phyloP scores from a whole-genome alignment of 805 yeast species.

The Candida silvicultrix region DNA sequence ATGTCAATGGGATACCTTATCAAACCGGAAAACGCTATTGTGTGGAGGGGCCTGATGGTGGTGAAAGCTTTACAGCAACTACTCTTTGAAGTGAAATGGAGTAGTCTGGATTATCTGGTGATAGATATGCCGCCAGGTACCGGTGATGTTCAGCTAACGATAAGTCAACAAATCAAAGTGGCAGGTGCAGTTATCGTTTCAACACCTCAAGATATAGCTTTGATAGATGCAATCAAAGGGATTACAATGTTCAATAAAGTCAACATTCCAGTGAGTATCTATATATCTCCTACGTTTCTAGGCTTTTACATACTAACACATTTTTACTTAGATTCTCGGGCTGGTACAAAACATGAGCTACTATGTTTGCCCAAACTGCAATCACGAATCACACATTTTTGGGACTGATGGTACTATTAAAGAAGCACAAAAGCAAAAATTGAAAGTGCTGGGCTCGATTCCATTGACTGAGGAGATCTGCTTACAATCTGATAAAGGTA shows the following conservation, averaged over 20 bases:
- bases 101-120: conserved; percentile 56
- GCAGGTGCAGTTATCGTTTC: conserved; percentile 80
- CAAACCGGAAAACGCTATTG: conserved; percentile 59
- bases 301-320: neutral
- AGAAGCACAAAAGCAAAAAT: conserved; percentile 40
- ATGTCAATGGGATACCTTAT: conserved; percentile 90
- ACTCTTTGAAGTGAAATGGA: conserved; percentile 80
- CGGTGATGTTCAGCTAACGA: conserved; percentile 78
- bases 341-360: conserved; percentile 80
- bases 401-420: conserved; percentile 51
- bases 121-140: conserved; percentile 92
- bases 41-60: conserved; percentile 84
- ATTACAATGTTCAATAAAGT: conserved; percentile 72
- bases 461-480: conserved; percentile 64
- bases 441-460: conserved; percentile 55
- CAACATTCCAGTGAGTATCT: conserved; percentile 40
- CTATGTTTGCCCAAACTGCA: conserved; percentile 69
- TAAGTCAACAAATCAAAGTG: conserved; percentile 70
- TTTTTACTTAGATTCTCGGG: conserved; percentile 41
- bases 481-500: conserved; percentile 54
- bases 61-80: conserved; percentile 83
- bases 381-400: conserved; percentile 67
- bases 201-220: conserved; percentile 82
- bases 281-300: neutral
- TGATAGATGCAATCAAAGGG: conserved; percentile 76